Conservation (phyloP, 202 grass and related monocot genomes). For the Dendrocalamus latiflorus region DNA sequence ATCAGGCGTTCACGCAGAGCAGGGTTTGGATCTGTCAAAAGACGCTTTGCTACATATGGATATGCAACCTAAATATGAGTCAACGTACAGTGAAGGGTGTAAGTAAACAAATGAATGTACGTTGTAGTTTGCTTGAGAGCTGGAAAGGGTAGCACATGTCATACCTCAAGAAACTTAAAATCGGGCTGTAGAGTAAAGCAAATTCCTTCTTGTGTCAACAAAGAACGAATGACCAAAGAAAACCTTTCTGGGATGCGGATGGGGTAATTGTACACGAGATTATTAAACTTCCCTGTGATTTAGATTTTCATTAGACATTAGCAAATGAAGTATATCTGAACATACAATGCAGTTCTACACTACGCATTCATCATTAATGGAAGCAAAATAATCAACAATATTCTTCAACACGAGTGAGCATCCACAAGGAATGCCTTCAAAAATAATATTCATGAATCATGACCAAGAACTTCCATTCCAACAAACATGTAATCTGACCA, state of each 20-base stretch:
- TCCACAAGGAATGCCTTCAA: not conserved
- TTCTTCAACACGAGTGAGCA: too few relatives aligned
- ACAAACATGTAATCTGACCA: not conserved
- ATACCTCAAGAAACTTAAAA: constrained; percentile 99
- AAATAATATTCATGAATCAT: too few relatives aligned
- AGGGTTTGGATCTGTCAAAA: constrained; percentile 96
- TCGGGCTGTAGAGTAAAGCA: too few relatives aligned
- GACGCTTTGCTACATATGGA: constrained; percentile 92
- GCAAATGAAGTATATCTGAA: constrained; percentile 4
- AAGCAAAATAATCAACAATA: not conserved
- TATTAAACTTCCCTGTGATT: constrained; percentile 92
- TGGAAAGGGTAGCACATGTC: constrained; percentile 3
- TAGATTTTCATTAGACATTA: constrained; percentile 23
- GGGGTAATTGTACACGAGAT: constrained; percentile 93
- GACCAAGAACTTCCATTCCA: constrained; percentile 5
- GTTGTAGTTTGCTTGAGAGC: not conserved
- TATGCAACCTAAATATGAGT: constrained; percentile 78
- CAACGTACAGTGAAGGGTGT: constrained; percentile 19
- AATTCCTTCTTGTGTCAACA: too few relatives aligned
- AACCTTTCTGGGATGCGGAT: constrained; percentile 98
- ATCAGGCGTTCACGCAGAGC: constrained; percentile 88
- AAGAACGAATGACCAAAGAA: constrained; percentile 97
- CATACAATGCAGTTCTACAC: not conserved
- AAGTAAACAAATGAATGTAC: not conserved
- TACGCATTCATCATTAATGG: constrained; percentile 8